Conservation (phyloP, 2,329 filamentous ascomycete species). For the Cladobotryum protrusum region DNA sequence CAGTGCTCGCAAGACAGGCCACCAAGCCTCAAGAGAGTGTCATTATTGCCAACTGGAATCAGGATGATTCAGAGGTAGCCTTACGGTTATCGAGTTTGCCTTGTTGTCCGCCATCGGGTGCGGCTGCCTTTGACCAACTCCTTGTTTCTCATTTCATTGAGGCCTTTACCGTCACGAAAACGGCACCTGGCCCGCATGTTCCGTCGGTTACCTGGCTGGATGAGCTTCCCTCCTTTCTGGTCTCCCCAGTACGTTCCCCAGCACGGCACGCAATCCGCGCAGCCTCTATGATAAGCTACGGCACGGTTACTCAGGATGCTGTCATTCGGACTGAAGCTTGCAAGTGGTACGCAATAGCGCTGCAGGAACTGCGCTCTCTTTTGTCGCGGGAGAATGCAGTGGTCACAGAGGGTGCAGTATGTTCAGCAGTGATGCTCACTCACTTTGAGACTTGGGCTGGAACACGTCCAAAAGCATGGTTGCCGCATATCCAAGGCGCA, state of each 20-base stretch:
- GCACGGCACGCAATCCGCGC: constrained; percentile 9
- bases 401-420: constrained; percentile 6
- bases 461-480: constrained; percentile 9
- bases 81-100: neutral
- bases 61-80: neutral
- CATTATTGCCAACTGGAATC: neutral
- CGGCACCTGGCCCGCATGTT: neutral
- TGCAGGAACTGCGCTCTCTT: constrained; percentile 1
- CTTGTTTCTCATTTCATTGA: constrained; percentile 14
- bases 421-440: constrained; percentile 14
- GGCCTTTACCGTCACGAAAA: constrained; percentile 4
- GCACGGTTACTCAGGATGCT: neutral
- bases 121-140: constrained; percentile 12
- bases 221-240: constrained; percentile 7
- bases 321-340: constrained; percentile 10
- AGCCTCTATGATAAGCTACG: constrained; percentile 12
- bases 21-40: neutral
- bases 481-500: constrained; percentile 10
- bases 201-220: constrained; percentile 9
- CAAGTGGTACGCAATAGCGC: constrained; percentile 12
- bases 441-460: constrained; percentile 13
- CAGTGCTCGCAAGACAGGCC: neutral
- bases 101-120: constrained; percentile 1
- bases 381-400: neutral
- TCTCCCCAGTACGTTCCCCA: neutral